Evolutionary conservation across 1,284 basidiomycete genomes (phyloP).

Genomic region (Ganoderma lingzhi): DNA sequence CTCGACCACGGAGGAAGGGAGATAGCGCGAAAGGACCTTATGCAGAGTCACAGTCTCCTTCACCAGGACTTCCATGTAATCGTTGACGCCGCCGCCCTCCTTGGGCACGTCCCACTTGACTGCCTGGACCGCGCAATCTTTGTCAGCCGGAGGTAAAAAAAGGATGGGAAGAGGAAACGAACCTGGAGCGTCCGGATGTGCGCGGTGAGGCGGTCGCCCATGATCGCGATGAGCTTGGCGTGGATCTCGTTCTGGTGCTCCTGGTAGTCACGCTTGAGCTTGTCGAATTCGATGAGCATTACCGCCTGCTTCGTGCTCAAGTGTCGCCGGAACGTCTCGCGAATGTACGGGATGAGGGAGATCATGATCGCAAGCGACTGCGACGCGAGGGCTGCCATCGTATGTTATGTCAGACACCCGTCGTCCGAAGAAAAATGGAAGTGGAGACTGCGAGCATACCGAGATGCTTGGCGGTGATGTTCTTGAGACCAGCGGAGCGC

Average conservation of each 20-base stretch:
- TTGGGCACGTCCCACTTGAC: conserved; percentile 80
- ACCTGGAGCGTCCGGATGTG: conserved; percentile 87
- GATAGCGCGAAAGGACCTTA: conserved; percentile 94
- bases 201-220: conserved; percentile 92
- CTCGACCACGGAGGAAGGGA: conserved; percentile 82
- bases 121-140: conserved; percentile 48
- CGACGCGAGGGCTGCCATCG: conserved; percentile 85
- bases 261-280: conserved; percentile 97
- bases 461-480: conserved; percentile 98
- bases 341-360: conserved; percentile 95
- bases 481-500: conserved; percentile 96
- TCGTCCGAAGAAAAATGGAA: conserved; percentile 8
- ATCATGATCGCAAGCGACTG: conserved; percentile 96
- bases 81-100: conserved; percentile 67
- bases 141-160: background rate
- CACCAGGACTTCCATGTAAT: conserved; percentile 91
- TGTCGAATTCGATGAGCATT: conserved; percentile 98
- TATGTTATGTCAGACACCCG: conserved; percentile 15
- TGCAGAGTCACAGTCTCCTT: conserved; percentile 97
- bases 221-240: conserved; percentile 96
- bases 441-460: conserved; percentile 57
- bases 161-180: conserved; percentile 33
- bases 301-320: conserved; percentile 93
- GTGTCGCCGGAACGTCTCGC: conserved; percentile 93
- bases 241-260: conserved; percentile 99